A percentile compares a stretch with the other conserved stretches of the same genome.
Conservation (phyloP, 164 flowering plant genomes). For the Macadamia tetraphylla region DNA sequence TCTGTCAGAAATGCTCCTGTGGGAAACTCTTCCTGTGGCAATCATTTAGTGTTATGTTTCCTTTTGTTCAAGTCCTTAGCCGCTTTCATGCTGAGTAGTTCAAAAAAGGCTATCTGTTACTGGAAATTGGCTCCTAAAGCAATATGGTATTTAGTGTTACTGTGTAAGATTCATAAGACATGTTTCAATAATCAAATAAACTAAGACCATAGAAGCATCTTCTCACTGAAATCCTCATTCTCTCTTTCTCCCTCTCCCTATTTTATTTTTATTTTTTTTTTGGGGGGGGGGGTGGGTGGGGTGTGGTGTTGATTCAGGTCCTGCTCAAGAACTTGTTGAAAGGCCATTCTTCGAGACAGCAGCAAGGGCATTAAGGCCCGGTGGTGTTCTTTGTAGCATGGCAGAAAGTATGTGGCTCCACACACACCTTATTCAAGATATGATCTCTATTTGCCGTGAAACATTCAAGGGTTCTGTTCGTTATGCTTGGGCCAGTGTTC, state of each 20-base stretch:
- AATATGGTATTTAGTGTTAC: not conserved
- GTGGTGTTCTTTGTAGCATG: slow-evolving; percentile 96
- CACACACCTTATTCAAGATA: slow-evolving; percentile 91
- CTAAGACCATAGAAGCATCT: not conserved
- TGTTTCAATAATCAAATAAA: not conserved
- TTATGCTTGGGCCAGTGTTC: slow-evolving; percentile 98
- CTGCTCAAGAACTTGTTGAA: slow-evolving; percentile 96
- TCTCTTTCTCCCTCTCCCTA: no score
- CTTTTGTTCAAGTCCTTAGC: no score
- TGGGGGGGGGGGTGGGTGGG: not conserved
- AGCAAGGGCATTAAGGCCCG: slow-evolving; percentile 85
- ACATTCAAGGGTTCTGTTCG: slow-evolving; percentile 86
- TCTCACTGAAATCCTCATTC: not conserved
- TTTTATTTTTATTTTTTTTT: not conserved
- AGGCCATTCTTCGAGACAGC: slow-evolving; percentile 80
- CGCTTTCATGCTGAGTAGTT: not conserved
- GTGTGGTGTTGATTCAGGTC: slow-evolving; percentile 50
- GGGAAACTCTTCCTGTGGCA: no score
- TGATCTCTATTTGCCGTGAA: slow-evolving; percentile 71
- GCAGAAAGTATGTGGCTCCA: slow-evolving; percentile 99
- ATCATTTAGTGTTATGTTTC: no score
- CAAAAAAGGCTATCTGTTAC: not conserved
- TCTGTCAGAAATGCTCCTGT: no score
- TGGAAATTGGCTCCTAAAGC: not conserved
- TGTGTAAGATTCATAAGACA: no score